These are phyloP conservation scores for Backusella westeae DNA, from an alignment of 192 early-diverging fungal species.

Conservation along the genomic window DNA sequence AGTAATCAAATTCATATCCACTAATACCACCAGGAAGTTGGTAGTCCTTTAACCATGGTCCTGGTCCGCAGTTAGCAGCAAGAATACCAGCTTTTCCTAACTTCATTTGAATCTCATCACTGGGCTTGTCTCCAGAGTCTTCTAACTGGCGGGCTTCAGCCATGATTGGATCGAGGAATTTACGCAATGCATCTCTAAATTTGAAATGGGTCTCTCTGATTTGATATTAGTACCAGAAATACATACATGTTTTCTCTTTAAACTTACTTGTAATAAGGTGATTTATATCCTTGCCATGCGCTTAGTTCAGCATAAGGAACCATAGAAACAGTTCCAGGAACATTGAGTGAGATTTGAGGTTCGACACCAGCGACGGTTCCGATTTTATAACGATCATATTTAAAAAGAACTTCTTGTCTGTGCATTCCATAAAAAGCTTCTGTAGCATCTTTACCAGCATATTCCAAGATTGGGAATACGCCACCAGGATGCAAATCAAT, in stretches of 20 bases:
- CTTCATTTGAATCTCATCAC: slow-evolving; percentile 63
- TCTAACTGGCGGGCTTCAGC: slow-evolving; percentile 70
- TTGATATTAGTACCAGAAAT: slow-evolving; percentile 10
- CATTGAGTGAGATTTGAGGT: slow-evolving; percentile 28
- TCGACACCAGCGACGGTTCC: slow-evolving; percentile 56
- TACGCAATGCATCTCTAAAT: slow-evolving; percentile 58
- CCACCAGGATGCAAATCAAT: slow-evolving; percentile 60
- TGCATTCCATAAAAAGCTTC: slow-evolving; percentile 40
- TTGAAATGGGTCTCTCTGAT: slow-evolving; percentile 65
- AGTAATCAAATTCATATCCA: slow-evolving; percentile 62
- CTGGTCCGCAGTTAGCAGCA: slow-evolving; percentile 56
- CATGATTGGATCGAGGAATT: slow-evolving; percentile 73
- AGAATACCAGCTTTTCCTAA: slow-evolving; percentile 69
- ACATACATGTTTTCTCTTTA: background rate
- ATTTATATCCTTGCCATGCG: slow-evolving; percentile 46
- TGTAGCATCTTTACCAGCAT: slow-evolving; percentile 81
- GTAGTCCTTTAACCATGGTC: slow-evolving; percentile 31
- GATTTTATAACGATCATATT: slow-evolving; percentile 65
- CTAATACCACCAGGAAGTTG: slow-evolving; percentile 51
- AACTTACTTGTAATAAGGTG: slow-evolving; percentile 37
- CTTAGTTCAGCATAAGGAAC: slow-evolving; percentile 78
- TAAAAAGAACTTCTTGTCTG: slow-evolving; percentile 57
- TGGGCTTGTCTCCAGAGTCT: slow-evolving; percentile 70
- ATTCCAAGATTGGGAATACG: slow-evolving; percentile 60
- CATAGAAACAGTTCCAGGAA: slow-evolving; percentile 61